phyloP scores from a whole-genome alignment of 2,329 filamentous ascomycete genomes.

The Epichloe uncinata region DNA sequence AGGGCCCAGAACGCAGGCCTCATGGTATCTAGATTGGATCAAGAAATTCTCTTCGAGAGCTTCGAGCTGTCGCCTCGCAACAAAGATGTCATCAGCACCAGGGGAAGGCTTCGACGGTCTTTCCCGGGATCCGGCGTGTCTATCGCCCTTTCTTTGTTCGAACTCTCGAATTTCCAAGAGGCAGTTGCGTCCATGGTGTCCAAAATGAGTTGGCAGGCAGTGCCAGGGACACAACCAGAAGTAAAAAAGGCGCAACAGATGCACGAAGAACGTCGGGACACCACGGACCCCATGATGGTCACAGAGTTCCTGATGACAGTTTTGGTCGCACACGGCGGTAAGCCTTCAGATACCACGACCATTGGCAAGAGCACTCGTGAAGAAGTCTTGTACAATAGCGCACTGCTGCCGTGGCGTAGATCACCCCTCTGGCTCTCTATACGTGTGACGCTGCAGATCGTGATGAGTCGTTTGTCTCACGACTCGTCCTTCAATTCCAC shows the following conservation, averaged over 20 bases:
- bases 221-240: constrained; percentile 9
- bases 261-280: constrained; percentile 31
- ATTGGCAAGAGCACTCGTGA: constrained; percentile 42
- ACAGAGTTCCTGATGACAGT: constrained; percentile 31
- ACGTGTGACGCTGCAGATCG: constrained; percentile 34
- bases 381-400: constrained; percentile 31
- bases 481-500: constrained; percentile 5
- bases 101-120: constrained; percentile 16
- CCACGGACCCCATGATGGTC: constrained; percentile 32
- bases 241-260: constrained; percentile 27
- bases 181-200: constrained; percentile 11
- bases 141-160: constrained; percentile 9
- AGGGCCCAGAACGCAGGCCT: constrained; percentile 23
- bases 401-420: constrained; percentile 27
- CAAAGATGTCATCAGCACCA: constrained; percentile 12
- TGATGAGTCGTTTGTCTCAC: not conserved
- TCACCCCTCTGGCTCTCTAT: constrained; percentile 43
- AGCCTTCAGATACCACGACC: constrained; percentile 9
- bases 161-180: constrained; percentile 6
- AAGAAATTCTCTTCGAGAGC: constrained; percentile 15
- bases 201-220: constrained; percentile 15
- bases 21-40: constrained; percentile 8
- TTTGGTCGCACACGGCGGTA: constrained; percentile 23
- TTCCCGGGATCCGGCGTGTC: constrained; percentile 16
- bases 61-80: constrained; percentile 23